Base-by-base conservation (phyloP, 352 stramenopile genomes). In the Plasmopara viticola region DNA sequence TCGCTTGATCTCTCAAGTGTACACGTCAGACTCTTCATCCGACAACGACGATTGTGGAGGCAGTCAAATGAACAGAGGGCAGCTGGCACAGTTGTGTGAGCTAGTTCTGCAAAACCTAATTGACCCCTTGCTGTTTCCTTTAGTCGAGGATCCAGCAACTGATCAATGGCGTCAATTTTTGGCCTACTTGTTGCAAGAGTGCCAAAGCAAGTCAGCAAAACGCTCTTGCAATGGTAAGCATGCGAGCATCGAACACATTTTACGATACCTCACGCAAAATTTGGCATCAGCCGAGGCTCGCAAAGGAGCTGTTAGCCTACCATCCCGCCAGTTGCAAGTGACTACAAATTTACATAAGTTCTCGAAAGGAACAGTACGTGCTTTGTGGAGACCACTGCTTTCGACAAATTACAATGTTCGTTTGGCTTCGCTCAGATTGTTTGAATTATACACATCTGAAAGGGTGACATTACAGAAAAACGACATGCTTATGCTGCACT, bases 91-190 rank as follows among this genome's bases (percentile, higher is more conserved):
- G 44, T 51, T 84, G 31, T 70, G 66, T 25, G 44, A 75, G 41
- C 53, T 94, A 14, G 56, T 91, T 53, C 66, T 91, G 17, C 56
- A 84, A 20, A 81, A 86, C 18, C 34, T 91, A 48, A 86, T 94
- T 49, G 78, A 83, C 48, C 51, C 65, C 5, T 52, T 92, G 12
- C 56, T 92, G 1, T 87, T 89, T 34, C 72, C 77, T 13, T 43
- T 42, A 13, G 51, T 67, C 2, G 37, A 63, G 9, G 69, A 77
- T 10, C 33, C 42, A 48, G 46, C 58, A 18, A 44, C 53, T 34
- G 69, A 80, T 41, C 64, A 86, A 53, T 92, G 81, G 78, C 58
- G 66, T 35, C 75, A 90, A 34, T 51, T 94, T 5, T 48, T 92
- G n/a, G 61, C 72, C 0, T 75, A 84, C 53, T 60, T 92, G n/a